phyloP scores from a whole-genome alignment of 345 rosid genomes.

The Brassica juncea region DNA sequence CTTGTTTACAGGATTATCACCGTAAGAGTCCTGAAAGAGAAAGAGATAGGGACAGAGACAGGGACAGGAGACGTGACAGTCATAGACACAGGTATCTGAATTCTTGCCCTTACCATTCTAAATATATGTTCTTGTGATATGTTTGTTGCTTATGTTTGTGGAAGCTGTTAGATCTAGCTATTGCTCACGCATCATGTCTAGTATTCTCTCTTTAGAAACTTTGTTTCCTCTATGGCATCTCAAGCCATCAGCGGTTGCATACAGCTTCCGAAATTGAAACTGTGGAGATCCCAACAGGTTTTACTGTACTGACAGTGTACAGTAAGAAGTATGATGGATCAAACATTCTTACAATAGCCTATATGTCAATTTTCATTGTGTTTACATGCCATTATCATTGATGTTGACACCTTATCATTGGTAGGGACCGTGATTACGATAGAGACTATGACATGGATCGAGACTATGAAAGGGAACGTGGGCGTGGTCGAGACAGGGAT shows the following conservation, averaged over 20 bases:
- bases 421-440: conserved; percentile 64
- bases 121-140: neutral
- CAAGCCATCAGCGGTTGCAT: conserved; percentile 51
- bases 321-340: conserved; percentile 99
- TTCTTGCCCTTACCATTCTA: neutral
- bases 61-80: conserved; percentile 48
- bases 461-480: conserved; percentile 59
- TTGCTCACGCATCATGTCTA: conserved; percentile 22
- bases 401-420: conserved; percentile 4
- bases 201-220: conserved; percentile 11
- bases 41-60: conserved; percentile 62
- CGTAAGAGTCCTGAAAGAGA: conserved; percentile 85
- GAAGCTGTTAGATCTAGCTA: conserved; percentile 44
- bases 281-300: conserved; percentile 83
- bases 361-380: neutral
- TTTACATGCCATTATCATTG: neutral
- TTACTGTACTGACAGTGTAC: conserved; percentile 99
- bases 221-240: conserved; percentile 54
- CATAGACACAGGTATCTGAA: conserved; percentile 67
- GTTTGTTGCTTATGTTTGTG: conserved; percentile 12
- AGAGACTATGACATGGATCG: conserved; percentile 59
- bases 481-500: conserved; percentile 55
- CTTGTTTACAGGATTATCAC: conserved; percentile 62
- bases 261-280: conserved; percentile 74
- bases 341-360: conserved; percentile 43